Evolutionary conservation across 2,329 filamentous ascomycete species (phyloP), one percentile per base, ranked within the genome.

Genomic region (Penicillium hordei): DNA sequence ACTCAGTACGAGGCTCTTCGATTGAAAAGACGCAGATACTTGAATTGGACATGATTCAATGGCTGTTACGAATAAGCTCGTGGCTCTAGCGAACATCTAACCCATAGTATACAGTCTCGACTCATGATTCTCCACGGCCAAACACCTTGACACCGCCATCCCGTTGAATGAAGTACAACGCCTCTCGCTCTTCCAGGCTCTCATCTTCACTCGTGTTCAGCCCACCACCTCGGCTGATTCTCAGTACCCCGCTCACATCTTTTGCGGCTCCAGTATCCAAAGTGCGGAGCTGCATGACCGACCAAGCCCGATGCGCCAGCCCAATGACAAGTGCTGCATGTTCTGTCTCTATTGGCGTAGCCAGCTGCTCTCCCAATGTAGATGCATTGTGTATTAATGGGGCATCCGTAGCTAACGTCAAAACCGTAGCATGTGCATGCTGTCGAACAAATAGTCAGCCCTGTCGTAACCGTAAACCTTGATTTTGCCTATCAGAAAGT

Each of bases 161-260:
- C 10, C 86, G 85, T 52, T 86, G 85, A 31, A 96, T 86, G 69
- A 89, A 86, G 78, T 96, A 97, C 71, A 97, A 69, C 69, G 89
- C 83, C 76, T 97, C 93, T 60, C 81, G 86, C 66, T 90, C 83
- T 50, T 76, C 74, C 62, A 75, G 61, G 27, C 60, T 66, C 17
- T 65, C 65, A 5, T 66, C 62, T 44, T 61, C 67, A 25, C 63
- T 57, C 8, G 60, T 69, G 42, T 70, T 77, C 64, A 68, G 72
- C 39, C 69, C 75, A 17, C 78, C 79, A 4, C 87, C 87, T 44
- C 82, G 80, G 19, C 89, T 93, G 49, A 94, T 81, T 64, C 92
- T 83, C 61, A 97, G 69, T 43, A 96, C 91, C 3, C 93, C 93
- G 75, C 90, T 96, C 33, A 97, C 90, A 75, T 97, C 93, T 71